These are phyloP conservation scores for Chrysochromulina parva DNA, from an alignment of 78 protist genomes.

Conservation along the genomic window DNA sequence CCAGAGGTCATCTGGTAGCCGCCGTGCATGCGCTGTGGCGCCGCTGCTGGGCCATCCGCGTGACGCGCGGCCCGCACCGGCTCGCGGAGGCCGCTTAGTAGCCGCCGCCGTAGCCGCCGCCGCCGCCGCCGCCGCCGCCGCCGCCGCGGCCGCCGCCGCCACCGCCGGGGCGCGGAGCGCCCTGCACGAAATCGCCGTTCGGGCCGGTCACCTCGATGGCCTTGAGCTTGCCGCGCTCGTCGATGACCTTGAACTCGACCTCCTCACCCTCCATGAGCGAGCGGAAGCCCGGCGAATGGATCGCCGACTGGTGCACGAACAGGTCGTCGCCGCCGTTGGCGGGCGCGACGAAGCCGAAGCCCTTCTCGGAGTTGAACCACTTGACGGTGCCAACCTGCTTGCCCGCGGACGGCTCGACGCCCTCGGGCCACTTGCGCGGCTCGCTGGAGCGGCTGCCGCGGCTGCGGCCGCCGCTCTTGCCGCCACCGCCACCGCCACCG, in stretches of 20 bases:
- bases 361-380: constrained; percentile 31
- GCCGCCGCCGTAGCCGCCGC: too few species aligned
- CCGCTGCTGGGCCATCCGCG: too few species aligned
- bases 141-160: neutral
- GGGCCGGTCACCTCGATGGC: constrained; percentile 37
- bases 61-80: too few species aligned
- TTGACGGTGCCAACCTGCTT: neutral
- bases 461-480: too few species aligned
- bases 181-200: neutral
- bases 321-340: constrained; percentile 14
- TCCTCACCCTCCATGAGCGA: constrained; percentile 23
- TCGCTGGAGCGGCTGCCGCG: too few species aligned
- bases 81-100: too few species aligned
- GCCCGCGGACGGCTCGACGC: neutral
- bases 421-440: neutral
- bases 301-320: constrained; percentile 33
- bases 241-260: neutral
- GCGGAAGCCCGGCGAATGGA: constrained; percentile 29
- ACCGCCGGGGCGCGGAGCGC: neutral
- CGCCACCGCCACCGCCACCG: neutral
- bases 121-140: neutral
- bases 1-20: too few species aligned
- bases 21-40: too few species aligned
- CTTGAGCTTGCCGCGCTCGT: neutral
- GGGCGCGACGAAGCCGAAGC: constrained; percentile 39